Base-by-base conservation (phyloP, 2,329 filamentous ascomycete species). In the Cladosporium phlei region DNA sequence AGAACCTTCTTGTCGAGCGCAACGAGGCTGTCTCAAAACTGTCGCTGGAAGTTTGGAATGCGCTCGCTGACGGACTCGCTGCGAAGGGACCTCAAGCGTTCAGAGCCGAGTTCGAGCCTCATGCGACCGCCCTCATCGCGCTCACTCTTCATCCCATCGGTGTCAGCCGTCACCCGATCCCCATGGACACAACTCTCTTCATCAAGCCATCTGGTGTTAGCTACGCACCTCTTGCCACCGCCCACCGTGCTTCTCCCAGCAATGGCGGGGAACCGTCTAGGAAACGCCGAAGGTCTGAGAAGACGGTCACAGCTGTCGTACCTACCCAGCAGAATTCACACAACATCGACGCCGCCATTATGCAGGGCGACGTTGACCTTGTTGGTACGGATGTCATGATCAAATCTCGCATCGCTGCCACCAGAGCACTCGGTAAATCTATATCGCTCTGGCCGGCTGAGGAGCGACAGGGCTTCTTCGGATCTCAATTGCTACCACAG, bases 331-430 rank as follows among this genome's bases (percentile, higher is more conserved):
- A 77, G 3, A 78, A 85, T n/a, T 80, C 85, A 1, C 93, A 98
- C 66, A 95, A 98, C 65, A 88, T 98, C 14, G 93, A 98, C 64
- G 93, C 90, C 8, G 90, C 95, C 56, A 96, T 98, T 85, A 89
- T 98, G 73, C 87, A 91, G 63, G 93, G 94, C 42, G 94, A 98
- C 59, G 84, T 97, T 37, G 94, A 98, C 61, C 75, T 98, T 32
- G 90, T 98, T 20, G 90, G 93, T 24, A 79, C 86, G 59, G 93
- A 98, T 50, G 83, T 83, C 5, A 80, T 98, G 66, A 81, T 97
- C 39, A 82, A 91, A 51, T 95, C 90, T 6, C 86, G 91, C 55
- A 84, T 94, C n/a, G 86, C 82, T 49, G 88, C 90, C 10, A 87
- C 91, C 16, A 82, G 79, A 60, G 93, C 93, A 2, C 82, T 98